Evolutionary conservation across 306 rosid genomes (phyloP).

Genomic region (Pueraria montana): DNA sequence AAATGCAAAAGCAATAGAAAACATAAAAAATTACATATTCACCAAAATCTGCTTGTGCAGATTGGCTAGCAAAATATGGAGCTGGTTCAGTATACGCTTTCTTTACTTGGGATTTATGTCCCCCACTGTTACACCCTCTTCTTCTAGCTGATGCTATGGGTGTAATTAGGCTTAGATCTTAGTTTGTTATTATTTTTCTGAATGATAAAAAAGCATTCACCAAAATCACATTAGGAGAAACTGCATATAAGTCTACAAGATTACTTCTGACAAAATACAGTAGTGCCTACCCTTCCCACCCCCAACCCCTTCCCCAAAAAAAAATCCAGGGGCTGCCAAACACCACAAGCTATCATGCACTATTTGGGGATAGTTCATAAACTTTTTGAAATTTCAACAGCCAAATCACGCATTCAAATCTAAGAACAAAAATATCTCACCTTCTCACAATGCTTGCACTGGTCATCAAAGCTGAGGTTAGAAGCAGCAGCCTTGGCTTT

Average conservation of each 20-base stretch:
- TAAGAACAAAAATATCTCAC: slow-evolving; percentile 48
- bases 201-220: not conserved
- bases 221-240: slow-evolving; percentile 3
- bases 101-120: not conserved
- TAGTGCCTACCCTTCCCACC: not conserved
- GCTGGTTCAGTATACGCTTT: not conserved
- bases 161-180: not conserved
- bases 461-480: slow-evolving; percentile 77
- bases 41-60: not conserved
- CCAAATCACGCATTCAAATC: slow-evolving; percentile 32
- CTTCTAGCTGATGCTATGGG: not conserved
- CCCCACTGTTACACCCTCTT: not conserved
- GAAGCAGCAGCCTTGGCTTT: slow-evolving; percentile 80
- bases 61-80: not conserved
- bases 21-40: not conserved
- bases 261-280: not conserved
- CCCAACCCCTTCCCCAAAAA: not conserved
- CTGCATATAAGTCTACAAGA: slow-evolving; percentile 10
- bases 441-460: slow-evolving; percentile 95
- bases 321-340: not conserved
- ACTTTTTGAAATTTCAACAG: slow-evolving; percentile 24
- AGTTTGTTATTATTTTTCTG: not conserved
- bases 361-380: not conserved
- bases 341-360: slow-evolving; percentile 15
- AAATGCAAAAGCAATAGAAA: slow-evolving; percentile 24